A percentile compares a stretch with the other conserved stretches of the same genome.
Conservation (phyloP, 2,329 filamentous ascomycete species). For the Pseudohalonectria lignicola region DNA sequence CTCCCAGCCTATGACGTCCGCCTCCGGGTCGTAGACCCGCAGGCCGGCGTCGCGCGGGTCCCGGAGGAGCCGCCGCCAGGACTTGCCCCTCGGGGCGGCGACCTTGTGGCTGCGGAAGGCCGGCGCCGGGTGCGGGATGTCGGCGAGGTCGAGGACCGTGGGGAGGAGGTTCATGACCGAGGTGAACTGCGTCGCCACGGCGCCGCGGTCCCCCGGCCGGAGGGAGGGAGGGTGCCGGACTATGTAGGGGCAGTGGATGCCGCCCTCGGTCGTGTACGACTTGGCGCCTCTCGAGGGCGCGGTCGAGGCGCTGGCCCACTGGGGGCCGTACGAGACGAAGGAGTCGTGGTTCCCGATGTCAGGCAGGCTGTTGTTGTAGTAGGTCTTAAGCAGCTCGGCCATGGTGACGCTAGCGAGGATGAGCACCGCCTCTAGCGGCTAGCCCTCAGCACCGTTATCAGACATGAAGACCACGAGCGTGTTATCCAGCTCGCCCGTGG, state of each 20-base stretch:
- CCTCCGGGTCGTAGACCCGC: neutral
- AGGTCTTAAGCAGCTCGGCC: slow-evolving; percentile 25
- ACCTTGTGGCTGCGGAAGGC: slow-evolving; percentile 26
- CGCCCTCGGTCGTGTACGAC: slow-evolving; percentile 32
- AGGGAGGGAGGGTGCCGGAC: slow-evolving; percentile 22
- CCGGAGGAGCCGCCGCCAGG: slow-evolving; percentile 15
- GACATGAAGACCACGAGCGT: slow-evolving; percentile 21
- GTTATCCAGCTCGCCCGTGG: slow-evolving; percentile 48
- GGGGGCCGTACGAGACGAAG: slow-evolving; percentile 47
- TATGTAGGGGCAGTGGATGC: slow-evolving; percentile 35
- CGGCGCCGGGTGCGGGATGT: slow-evolving; percentile 38
- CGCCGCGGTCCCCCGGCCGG: too few relatives aligned
- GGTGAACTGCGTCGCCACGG: slow-evolving; percentile 36
- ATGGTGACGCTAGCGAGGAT: slow-evolving; percentile 9
- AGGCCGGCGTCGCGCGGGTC: neutral
- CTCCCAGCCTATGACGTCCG: slow-evolving; percentile 21
- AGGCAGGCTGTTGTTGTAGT: slow-evolving; percentile 44
- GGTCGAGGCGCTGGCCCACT: slow-evolving; percentile 31
- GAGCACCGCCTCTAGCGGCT: slow-evolving; percentile 6
- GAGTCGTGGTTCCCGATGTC: slow-evolving; percentile 42
- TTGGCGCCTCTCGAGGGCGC: slow-evolving; percentile 17
- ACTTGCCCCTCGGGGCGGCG: slow-evolving; percentile 19
- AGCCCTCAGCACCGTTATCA: slow-evolving; percentile 8
- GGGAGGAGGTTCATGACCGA: slow-evolving; percentile 41
- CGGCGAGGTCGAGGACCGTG: slow-evolving; percentile 35